Evolutionary conservation across 148 eudicot species (phyloP).

Genomic region (Rhododendron mucronatum): DNA sequence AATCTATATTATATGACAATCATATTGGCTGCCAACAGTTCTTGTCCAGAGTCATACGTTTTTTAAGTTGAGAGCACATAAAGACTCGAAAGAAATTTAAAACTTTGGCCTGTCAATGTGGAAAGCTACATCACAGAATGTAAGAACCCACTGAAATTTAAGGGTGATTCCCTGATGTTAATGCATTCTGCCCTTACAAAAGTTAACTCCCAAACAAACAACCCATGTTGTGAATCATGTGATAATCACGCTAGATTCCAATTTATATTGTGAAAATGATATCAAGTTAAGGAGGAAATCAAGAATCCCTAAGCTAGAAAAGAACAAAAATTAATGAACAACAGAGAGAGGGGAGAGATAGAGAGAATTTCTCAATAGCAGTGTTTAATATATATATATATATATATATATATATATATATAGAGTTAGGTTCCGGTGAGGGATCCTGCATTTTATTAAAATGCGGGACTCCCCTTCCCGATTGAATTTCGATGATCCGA

Average conservation of each 20-base stretch:
- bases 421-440: too few relatives aligned
- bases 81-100: not conserved
- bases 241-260: not conserved
- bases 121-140: not conserved
- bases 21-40: not conserved
- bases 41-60: not conserved
- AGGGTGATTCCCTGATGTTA: not conserved
- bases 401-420: too few relatives aligned
- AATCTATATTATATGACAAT: not conserved
- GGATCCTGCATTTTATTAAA: too few relatives aligned
- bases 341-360: not conserved
- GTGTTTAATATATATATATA: too few relatives aligned
- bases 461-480: too few relatives aligned
- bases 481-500: too few relatives aligned
- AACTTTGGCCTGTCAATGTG: not conserved
- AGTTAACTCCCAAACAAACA: not conserved
- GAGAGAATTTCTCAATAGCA: not conserved
- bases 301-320: not conserved
- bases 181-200: not conserved
- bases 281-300: not conserved
- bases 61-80: not conserved
- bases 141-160: not conserved
- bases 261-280: not conserved
- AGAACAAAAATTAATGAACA: not conserved
- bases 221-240: not conserved